phyloP scores from a whole-genome alignment of 768 basidiomycete species.

The Fomitopsis pulvina region DNA sequence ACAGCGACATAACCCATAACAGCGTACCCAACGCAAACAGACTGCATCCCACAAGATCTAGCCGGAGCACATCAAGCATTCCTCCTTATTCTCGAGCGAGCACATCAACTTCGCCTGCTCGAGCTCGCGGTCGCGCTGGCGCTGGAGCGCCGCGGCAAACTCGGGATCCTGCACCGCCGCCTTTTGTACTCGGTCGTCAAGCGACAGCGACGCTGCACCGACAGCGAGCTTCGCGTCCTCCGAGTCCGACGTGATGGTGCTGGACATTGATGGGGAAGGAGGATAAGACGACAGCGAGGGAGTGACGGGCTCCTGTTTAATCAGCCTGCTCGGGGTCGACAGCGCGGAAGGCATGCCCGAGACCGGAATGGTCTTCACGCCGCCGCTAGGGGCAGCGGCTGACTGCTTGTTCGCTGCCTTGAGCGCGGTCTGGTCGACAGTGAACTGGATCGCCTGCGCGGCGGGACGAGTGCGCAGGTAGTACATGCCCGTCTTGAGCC shows the following conservation, averaged over 20 bases:
- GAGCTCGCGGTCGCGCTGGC: constrained; percentile 64
- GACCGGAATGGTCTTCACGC: not conserved
- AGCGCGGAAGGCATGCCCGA: not conserved
- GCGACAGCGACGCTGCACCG: constrained; percentile 29
- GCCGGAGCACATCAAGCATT: constrained; percentile 88
- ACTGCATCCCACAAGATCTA: constrained; percentile 25
- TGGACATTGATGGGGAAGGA: constrained; percentile 22
- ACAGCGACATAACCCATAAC: too few relatives aligned
- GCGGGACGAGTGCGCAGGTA: constrained; percentile 94
- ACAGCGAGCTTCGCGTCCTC: constrained; percentile 7
- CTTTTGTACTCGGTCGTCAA: constrained; percentile 43
- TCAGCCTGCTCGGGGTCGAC: constrained; percentile 4
- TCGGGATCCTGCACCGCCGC: constrained; percentile 63
- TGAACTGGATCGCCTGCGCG: constrained; percentile 96
- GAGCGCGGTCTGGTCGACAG: constrained; percentile 77
- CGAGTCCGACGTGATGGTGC: constrained; percentile 10
- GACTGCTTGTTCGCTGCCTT: constrained; percentile 36
- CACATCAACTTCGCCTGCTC: constrained; percentile 81
- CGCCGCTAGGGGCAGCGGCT: constrained; percentile 2
- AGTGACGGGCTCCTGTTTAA: constrained; percentile 14
- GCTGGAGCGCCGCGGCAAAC: constrained; percentile 70
- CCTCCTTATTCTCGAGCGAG: constrained; percentile 91
- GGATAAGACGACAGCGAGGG: constrained; percentile 12
- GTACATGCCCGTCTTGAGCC: constrained; percentile 98
- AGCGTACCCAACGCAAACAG: not conserved